Conservation (phyloP, 768 basidiomycete species). For the Daedaleopsis nitida region DNA sequence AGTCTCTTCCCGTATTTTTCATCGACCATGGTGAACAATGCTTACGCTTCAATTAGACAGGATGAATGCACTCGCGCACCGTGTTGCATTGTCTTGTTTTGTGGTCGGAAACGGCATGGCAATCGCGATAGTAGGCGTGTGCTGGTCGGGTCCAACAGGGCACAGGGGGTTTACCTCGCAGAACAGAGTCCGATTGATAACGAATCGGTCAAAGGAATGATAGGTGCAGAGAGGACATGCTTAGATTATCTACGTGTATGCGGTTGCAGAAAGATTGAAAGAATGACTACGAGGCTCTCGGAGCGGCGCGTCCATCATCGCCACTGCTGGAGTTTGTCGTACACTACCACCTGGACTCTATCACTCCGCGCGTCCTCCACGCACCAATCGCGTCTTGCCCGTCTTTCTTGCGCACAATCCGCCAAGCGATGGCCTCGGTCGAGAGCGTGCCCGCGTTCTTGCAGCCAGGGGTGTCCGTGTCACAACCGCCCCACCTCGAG, state of each 20-base stretch:
- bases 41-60: too few species aligned
- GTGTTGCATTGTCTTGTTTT: too few species aligned
- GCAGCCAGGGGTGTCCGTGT: constrained; percentile 69
- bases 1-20: too few species aligned
- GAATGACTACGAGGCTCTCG: not conserved
- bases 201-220: not conserved
- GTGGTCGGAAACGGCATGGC: too few species aligned
- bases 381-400: constrained; percentile 1
- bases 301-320: constrained; percentile 16
- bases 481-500: constrained; percentile 80
- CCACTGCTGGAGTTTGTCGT: constrained; percentile 16
- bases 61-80: too few species aligned
- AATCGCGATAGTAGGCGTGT: too few species aligned
- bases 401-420: constrained; percentile 9
- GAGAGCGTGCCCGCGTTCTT: constrained; percentile 71
- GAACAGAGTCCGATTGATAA: not conserved
- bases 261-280: not conserved
- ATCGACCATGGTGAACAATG: too few species aligned
- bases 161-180: too few species aligned
- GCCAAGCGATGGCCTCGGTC: constrained; percentile 65
- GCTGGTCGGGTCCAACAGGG: too few species aligned
- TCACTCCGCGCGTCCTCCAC: not conserved
- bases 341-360: not conserved
- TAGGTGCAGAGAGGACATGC: not conserved
- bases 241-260: not conserved